Percentiles rank a stretch among this genome's conserved stretches.
Evolutionary conservation across 352 stramenopile species (phyloP).

Genomic region (Phytophthora pisi): DNA sequence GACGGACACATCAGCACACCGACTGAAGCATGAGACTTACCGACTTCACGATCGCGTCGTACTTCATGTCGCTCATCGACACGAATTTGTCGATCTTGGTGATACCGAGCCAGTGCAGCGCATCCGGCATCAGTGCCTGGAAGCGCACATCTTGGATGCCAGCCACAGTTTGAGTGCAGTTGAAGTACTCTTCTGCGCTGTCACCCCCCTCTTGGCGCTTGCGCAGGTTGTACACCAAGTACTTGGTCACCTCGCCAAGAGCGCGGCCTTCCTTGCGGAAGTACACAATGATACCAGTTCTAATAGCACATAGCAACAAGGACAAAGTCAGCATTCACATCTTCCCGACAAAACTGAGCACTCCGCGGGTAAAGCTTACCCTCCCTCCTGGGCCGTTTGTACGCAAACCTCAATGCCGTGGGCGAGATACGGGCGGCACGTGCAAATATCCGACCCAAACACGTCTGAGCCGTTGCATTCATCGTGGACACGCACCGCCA

Average conservation of each 20-base stretch:
- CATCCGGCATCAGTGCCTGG: constrained; percentile 99
- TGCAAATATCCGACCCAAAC: constrained; percentile 99
- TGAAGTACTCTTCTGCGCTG: constrained; percentile 98
- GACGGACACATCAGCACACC: not conserved
- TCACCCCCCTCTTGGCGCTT: constrained; percentile 98
- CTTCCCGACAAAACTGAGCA: not conserved
- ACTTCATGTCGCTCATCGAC: constrained; percentile 99
- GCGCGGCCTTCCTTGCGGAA: constrained; percentile 98
- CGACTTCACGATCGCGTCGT: constrained; percentile 98
- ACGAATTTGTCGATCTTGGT: constrained; percentile 95
- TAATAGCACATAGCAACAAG: constrained; percentile 26
- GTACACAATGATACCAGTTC: constrained; percentile 97
- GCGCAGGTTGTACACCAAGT: constrained; percentile 99
- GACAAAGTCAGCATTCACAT: constrained; percentile 5
- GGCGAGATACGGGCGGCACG: constrained; percentile 98
- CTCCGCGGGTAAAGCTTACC: constrained; percentile 49
- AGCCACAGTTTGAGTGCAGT: constrained; percentile 98
- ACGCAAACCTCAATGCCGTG: constrained; percentile 99
- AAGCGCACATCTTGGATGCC: constrained; percentile 98
- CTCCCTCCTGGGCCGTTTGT: constrained; percentile 96
- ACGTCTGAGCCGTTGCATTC: constrained; percentile 99
- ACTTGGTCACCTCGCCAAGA: constrained; percentile 99
- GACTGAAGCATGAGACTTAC: constrained; percentile 39
- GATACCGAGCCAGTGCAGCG: constrained; percentile 98
- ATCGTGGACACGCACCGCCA: constrained; percentile 98